phyloP scores from a whole-genome alignment of 2,329 filamentous ascomycete genomes.

The Lachnellula suecica region DNA sequence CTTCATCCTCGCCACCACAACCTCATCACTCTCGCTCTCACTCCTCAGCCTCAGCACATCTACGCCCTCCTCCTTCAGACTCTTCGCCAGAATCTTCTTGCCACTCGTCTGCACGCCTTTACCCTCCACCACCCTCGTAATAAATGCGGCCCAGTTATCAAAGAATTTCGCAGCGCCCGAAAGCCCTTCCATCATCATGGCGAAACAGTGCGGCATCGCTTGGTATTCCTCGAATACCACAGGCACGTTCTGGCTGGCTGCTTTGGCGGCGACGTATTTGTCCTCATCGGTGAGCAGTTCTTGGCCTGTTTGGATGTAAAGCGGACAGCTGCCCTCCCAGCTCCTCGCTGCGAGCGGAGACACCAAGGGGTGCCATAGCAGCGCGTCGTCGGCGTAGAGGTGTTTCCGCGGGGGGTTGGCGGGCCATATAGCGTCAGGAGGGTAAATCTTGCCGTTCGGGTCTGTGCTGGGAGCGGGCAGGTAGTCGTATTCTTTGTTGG shows the following conservation, averaged over 20 bases:
- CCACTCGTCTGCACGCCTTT: constrained; percentile 37
- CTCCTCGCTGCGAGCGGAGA: constrained; percentile 56
- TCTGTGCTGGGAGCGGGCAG: constrained; percentile 45
- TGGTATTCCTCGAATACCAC: constrained; percentile 73
- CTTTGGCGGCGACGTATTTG: constrained; percentile 55
- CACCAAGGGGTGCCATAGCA: constrained; percentile 66
- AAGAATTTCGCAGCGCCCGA: constrained; percentile 51
- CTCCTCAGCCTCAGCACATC: background rate
- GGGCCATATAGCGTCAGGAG: constrained; percentile 58
- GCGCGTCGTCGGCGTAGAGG: constrained; percentile 53
- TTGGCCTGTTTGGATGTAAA: constrained; percentile 69
- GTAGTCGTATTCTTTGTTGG: constrained; percentile 61
- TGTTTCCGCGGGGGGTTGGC: constrained; percentile 50
- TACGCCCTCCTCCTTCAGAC: constrained; percentile 35
- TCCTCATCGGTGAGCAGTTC: constrained; percentile 72
- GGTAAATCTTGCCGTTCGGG: constrained; percentile 35
- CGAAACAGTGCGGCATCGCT: constrained; percentile 79
- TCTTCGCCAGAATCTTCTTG: constrained; percentile 48
- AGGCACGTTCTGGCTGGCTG: constrained; percentile 55
- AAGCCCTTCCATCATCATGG: constrained; percentile 50
- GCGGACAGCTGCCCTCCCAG: constrained; percentile 64
- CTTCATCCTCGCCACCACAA: constrained; percentile 39
- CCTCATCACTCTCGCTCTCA: constrained; percentile 34
- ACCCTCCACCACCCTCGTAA: constrained; percentile 36
- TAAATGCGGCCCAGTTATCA: constrained; percentile 56